These are phyloP conservation scores for Spathaspora sp. DNA, from an alignment of 1,139 yeast genomes.

Conservation along the genomic window DNA sequence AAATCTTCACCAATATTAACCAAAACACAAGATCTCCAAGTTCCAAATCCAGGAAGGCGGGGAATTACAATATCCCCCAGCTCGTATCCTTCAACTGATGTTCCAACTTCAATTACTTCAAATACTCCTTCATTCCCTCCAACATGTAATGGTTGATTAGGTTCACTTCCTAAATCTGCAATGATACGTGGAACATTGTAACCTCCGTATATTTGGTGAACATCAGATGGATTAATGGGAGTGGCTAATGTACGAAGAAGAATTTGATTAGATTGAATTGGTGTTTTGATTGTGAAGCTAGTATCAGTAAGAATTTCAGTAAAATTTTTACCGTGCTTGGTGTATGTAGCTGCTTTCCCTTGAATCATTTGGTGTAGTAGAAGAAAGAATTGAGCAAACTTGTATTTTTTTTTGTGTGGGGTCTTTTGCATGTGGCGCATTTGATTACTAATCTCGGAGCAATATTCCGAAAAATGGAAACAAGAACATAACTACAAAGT, in stretches of 20 bases:
- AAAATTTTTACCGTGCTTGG: conserved; percentile 18
- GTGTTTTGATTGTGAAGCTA: conserved; percentile 31
- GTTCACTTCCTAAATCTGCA: conserved; percentile 47
- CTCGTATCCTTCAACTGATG: conserved; percentile 17
- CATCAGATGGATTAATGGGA: conserved; percentile 90
- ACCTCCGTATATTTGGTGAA: conserved; percentile 90
- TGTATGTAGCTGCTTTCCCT: conserved; percentile 28
- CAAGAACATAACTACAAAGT: no score
- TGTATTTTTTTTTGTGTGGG: no score
- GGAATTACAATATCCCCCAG: conserved; percentile 34
- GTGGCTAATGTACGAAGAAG: conserved; percentile 65
- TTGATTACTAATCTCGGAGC: no score
- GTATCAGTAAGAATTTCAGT: conserved; percentile 16
- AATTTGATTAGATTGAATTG: conserved; percentile 39
- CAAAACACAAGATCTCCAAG: conserved; percentile 35
- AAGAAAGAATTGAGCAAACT: no score
- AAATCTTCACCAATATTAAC: conserved; percentile 16
- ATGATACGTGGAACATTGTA: conserved; percentile 73
- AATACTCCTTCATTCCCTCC: conserved; percentile 63
- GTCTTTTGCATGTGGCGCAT: no score
- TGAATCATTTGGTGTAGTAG: no score
- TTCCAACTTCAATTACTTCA: conserved; percentile 26
- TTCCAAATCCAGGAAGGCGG: conserved; percentile 27
- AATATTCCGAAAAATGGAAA: no score
- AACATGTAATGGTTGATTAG: conserved; percentile 60